phyloP scores from a whole-genome alignment of 2,329 filamentous ascomycete species.

The Cordyceps tenuipes region DNA sequence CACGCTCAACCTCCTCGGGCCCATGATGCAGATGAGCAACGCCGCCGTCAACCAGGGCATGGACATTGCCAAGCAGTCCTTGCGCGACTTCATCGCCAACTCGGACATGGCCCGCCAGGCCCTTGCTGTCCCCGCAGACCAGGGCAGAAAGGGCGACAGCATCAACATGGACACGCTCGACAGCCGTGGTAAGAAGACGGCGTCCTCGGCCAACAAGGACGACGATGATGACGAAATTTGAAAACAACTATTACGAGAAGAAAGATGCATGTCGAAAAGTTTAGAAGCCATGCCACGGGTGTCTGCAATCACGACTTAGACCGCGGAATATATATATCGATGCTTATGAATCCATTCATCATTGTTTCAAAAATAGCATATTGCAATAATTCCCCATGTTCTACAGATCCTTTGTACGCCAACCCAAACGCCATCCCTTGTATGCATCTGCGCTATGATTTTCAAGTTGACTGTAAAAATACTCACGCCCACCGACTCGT shows the following conservation, averaged over 20 bases:
- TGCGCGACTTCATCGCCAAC: constrained; percentile 81
- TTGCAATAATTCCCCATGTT: background rate
- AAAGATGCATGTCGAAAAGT: constrained; percentile 9
- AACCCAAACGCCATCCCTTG: background rate
- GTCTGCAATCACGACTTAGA: constrained; percentile 5
- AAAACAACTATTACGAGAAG: constrained; percentile 4
- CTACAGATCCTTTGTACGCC: background rate
- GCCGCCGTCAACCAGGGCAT: constrained; percentile 79
- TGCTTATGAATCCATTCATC: constrained; percentile 3
- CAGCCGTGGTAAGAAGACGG: constrained; percentile 45
- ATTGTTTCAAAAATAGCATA: background rate
- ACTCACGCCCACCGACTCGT: no score
- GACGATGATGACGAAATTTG: constrained; percentile 55
- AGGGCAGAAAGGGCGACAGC: constrained; percentile 33
- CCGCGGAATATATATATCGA: constrained; percentile 2
- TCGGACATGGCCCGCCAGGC: constrained; percentile 80
- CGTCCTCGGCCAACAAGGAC: constrained; percentile 23
- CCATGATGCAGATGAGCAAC: constrained; percentile 90
- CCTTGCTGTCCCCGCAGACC: constrained; percentile 60
- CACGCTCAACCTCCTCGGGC: constrained; percentile 88
- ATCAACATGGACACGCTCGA: constrained; percentile 55
- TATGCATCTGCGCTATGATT: background rate
- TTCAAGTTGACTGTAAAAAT: background rate
- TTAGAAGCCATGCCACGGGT: constrained; percentile 8
- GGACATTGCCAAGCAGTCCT: constrained; percentile 83